phyloP scores from a whole-genome alignment of 495 filamentous ascomycete genomes.

The Hypoxylon subgilvum region DNA sequence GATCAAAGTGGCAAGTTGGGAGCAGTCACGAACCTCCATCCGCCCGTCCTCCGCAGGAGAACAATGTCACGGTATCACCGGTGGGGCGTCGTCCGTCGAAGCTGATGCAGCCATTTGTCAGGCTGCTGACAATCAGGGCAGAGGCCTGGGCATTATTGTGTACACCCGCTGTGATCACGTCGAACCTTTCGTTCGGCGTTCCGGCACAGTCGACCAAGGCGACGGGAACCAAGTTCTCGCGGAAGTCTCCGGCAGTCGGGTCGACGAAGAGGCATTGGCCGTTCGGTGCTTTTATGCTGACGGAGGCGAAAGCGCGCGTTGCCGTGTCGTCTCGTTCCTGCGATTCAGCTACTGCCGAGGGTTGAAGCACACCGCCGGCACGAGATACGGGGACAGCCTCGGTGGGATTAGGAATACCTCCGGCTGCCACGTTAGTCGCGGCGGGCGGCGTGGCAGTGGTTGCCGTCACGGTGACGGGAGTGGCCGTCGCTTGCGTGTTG shows the following conservation, averaged over 20 bases:
- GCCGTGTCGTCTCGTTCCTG: constrained; percentile 55
- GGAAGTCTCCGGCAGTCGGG: constrained; percentile 61
- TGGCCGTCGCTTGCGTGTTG: constrained; percentile 1
- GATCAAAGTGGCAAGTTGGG: not conserved
- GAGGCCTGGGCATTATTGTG: constrained; percentile 52
- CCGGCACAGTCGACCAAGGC: constrained; percentile 53
- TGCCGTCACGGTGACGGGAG: constrained; percentile 2
- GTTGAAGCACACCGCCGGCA: constrained; percentile 55
- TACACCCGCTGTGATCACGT: constrained; percentile 58
- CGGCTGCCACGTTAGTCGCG: constrained; percentile 9
- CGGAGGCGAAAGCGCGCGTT: constrained; percentile 53
- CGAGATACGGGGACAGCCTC: constrained; percentile 56
- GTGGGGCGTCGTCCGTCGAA: constrained; percentile 53
- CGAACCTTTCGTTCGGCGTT: constrained; percentile 58
- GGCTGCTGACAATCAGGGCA: constrained; percentile 56
- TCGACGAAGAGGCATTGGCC: constrained; percentile 61
- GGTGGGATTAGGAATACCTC: constrained; percentile 52
- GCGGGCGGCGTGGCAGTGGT: constrained; percentile 8
- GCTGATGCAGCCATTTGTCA: constrained; percentile 60
- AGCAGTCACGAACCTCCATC: constrained; percentile 50
- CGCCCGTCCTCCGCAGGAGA: constrained; percentile 60
- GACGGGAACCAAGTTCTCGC: constrained; percentile 61
- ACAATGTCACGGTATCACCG: constrained; percentile 57
- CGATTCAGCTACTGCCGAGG: constrained; percentile 55
- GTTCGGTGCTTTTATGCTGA: constrained; percentile 54